Evolutionary conservation across 345 rosid species (phyloP).

Genomic region (Trapa bicornis): DNA sequence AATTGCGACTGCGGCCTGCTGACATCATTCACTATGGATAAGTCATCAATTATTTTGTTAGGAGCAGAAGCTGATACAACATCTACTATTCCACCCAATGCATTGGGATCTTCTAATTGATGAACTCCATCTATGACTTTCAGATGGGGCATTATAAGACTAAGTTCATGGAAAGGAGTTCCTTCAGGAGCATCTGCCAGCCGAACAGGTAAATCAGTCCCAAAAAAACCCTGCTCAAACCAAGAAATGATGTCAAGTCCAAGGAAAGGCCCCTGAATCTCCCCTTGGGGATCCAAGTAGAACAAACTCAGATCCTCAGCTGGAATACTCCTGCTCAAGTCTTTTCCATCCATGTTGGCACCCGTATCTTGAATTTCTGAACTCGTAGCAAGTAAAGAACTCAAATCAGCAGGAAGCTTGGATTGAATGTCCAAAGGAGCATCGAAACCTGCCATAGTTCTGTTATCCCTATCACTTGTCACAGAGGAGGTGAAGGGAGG

Average conservation of each 20-base stretch:
- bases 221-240: conserved; percentile 92
- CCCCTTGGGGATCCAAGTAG: conserved; percentile 86
- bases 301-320: conserved; percentile 55
- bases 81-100: conserved; percentile 26
- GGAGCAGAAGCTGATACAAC: conserved; percentile 23
- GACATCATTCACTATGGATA: conserved; percentile 17
- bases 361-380: conserved; percentile 21
- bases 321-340: conserved; percentile 16
- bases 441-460: conserved; percentile 14
- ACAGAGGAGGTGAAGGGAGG: conserved; percentile 4
- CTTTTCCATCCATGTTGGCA: conserved; percentile 13
- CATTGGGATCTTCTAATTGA: conserved; percentile 24
- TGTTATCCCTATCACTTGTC: conserved; percentile 11
- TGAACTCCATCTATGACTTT: conserved; percentile 18
- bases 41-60: conserved; percentile 19
- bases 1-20: conserved; percentile 17
- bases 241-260: conserved; percentile 71
- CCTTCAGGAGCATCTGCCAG: conserved; percentile 65
- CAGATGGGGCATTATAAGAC: conserved; percentile 57
- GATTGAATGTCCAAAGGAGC: conserved; percentile 18
- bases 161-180: conserved; percentile 55
- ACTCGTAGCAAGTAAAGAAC: conserved; percentile 25
- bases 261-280: conserved; percentile 68
- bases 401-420: conserved; percentile 36
- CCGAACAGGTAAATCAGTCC: conserved; percentile 66